These are phyloP conservation scores for Pelargonium citronellum DNA, from an alignment of 441 rosid genomes.

Conservation along the genomic window DNA sequence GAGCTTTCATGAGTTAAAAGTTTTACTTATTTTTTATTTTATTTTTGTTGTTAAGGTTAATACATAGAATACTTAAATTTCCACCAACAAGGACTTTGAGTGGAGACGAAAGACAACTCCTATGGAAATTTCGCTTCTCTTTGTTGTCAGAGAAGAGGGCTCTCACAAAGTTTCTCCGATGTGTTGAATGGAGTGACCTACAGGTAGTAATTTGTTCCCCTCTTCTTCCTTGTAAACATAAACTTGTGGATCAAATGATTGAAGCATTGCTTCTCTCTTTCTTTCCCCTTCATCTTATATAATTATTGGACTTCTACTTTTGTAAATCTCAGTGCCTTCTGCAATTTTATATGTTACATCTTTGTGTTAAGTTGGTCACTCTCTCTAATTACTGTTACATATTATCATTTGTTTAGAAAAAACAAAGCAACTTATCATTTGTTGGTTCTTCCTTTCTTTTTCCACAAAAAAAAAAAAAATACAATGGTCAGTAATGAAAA, in stretches of 20 bases:
- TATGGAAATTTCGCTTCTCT: constrained; percentile 96
- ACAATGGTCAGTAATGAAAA: constrained; percentile 17
- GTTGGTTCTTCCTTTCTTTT: neutral
- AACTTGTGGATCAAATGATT: constrained; percentile 2
- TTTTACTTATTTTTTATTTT: constrained; percentile 25
- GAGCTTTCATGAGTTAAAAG: constrained; percentile 16
- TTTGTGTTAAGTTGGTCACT: constrained; percentile 15
- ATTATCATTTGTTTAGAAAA: neutral
- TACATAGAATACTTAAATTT: constrained; percentile 77
- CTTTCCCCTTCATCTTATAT: neutral
- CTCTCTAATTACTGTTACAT: constrained; percentile 8
- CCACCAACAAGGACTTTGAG: constrained; percentile 87
- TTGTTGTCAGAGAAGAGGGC: constrained; percentile 94
- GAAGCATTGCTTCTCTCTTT: constrained; percentile 7
- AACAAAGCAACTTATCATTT: neutral
- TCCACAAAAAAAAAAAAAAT: neutral
- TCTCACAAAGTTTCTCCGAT: constrained; percentile 87
- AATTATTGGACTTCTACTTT: constrained; percentile 3
- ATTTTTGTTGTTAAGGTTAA: constrained; percentile 51
- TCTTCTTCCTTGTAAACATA: neutral
- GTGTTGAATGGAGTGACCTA: constrained; percentile 99
- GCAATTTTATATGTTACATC: neutral
- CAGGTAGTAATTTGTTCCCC: constrained; percentile 48
- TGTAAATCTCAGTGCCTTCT: neutral
- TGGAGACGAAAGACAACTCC: constrained; percentile 98